phyloP scores from a whole-genome alignment of 2,329 filamentous ascomycete genomes.

The Juglanconis juglandina region DNA sequence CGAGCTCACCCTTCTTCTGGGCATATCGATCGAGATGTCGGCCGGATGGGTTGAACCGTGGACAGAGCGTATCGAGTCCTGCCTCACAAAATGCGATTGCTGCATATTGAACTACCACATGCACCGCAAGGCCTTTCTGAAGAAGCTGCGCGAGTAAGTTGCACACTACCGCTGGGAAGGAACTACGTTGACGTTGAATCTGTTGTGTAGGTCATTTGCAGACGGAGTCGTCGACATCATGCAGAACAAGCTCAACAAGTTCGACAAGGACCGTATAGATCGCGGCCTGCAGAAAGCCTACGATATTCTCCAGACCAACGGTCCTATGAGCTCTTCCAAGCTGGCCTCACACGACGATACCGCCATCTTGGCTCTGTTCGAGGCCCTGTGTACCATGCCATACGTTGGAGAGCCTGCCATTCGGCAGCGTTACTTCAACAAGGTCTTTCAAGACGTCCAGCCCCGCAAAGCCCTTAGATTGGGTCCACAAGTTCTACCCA shows the following conservation, averaged over 20 bases:
- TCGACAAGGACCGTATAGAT: conserved; percentile 32
- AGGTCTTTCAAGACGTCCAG: conserved; percentile 77
- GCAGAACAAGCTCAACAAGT: conserved; percentile 37
- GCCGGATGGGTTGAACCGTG: conserved; percentile 60
- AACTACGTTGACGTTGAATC: not conserved
- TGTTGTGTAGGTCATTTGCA: conserved; percentile 31
- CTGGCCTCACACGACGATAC: conserved; percentile 48
- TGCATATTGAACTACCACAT: conserved; percentile 75
- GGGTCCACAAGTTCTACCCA: conserved; percentile 68
- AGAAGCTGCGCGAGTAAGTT: conserved; percentile 58
- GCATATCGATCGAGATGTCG: conserved; percentile 59
- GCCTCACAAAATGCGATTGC: conserved; percentile 62
- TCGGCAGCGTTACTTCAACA: conserved; percentile 62
- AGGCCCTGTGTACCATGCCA: conserved; percentile 78
- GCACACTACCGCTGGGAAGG: not conserved
- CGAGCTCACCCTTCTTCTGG: conserved; percentile 66
- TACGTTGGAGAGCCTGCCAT: conserved; percentile 61
- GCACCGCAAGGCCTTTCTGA: conserved; percentile 60
- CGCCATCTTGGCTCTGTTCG: conserved; percentile 78
- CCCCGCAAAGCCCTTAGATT: conserved; percentile 76
- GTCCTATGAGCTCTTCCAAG: conserved; percentile 43
- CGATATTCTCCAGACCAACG: conserved; percentile 39
- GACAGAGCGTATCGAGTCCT: conserved; percentile 51
- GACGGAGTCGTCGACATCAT: conserved; percentile 36
- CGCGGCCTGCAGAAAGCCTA: conserved; percentile 47